Evolutionary conservation across 768 basidiomycete species (phyloP).

Genomic region (Calocybe cyanea): DNA sequence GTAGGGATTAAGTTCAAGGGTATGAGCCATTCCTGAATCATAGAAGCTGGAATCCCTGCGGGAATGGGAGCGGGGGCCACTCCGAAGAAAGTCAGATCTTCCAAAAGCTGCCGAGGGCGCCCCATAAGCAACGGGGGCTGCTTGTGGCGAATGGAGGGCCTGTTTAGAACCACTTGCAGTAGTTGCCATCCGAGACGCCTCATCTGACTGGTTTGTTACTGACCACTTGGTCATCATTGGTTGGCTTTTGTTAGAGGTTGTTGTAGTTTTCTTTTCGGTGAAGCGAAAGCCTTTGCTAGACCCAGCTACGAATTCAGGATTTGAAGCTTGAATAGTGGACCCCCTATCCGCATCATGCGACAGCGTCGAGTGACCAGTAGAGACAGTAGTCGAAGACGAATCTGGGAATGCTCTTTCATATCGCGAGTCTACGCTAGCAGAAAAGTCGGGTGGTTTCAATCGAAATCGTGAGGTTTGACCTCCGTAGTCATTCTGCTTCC

Average conservation of each 20-base stretch:
- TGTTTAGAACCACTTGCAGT: not conserved
- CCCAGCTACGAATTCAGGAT: not conserved
- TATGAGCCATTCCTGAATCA: constrained; percentile 1
- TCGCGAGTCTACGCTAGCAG: constrained; percentile 20
- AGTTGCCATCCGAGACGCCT: too few relatives aligned
- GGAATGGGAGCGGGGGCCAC: too few relatives aligned
- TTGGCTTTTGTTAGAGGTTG: not conserved
- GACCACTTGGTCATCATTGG: constrained; percentile 3
- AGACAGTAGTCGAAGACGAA: constrained; percentile 5
- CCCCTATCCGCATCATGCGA: constrained; percentile 2
- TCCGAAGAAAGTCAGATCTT: too few relatives aligned
- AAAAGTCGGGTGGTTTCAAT: constrained; percentile 27
- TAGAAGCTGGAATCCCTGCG: constrained; percentile 2
- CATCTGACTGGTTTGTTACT: not conserved
- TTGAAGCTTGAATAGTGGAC: not conserved
- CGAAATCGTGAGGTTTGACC: constrained; percentile 50
- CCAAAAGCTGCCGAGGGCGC: too few relatives aligned
- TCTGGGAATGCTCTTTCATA: constrained; percentile 17
- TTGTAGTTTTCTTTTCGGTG: not conserved
- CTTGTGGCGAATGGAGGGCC: not conserved
- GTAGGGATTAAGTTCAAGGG: not conserved
- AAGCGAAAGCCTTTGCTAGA: not conserved
- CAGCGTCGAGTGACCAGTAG: constrained; percentile 2
- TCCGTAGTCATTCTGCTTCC: constrained; percentile 35
- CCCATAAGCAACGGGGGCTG: too few relatives aligned